Evolutionary conservation across 805 yeast genomes (phyloP).

Genomic region (Debaryomyces castellii): DNA sequence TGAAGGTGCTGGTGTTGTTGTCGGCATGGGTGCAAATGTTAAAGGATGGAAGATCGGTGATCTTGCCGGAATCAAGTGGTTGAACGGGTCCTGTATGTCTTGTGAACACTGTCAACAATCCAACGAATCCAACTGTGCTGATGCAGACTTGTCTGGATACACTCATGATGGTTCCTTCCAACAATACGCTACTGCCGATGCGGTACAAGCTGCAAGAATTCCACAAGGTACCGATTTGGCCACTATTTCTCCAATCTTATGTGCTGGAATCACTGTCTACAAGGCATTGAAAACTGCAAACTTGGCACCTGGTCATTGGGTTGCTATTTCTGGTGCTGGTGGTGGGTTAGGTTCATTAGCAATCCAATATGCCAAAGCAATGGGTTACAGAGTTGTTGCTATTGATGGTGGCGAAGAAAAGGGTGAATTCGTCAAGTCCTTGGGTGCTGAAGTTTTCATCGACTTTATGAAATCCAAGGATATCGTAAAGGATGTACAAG

Average conservation of each 20-base stretch:
- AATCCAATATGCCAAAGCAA: constrained; percentile 71
- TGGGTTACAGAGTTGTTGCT: constrained; percentile 68
- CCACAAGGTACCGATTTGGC: constrained; percentile 56
- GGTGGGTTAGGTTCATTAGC: constrained; percentile 81
- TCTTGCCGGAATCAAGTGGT: constrained; percentile 46
- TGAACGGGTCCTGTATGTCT: constrained; percentile 43
- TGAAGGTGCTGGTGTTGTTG: constrained; percentile 50
- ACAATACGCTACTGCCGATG: constrained; percentile 65
- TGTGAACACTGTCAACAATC: constrained; percentile 44
- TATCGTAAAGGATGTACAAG: constrained; percentile 42
- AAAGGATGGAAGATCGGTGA: constrained; percentile 45
- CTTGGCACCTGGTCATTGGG: constrained; percentile 67
- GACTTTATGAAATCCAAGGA: constrained; percentile 56
- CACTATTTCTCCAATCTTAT: constrained; percentile 59
- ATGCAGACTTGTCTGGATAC: constrained; percentile 72
- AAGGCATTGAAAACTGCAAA: constrained; percentile 64
- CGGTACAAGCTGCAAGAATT: constrained; percentile 60
- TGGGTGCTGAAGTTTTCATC: constrained; percentile 65
- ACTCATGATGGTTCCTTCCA: constrained; percentile 73
- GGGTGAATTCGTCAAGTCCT: constrained; percentile 50
- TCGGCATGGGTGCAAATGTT: constrained; percentile 41
- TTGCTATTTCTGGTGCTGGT: constrained; percentile 74
- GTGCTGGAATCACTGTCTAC: constrained; percentile 70
- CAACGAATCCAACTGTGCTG: constrained; percentile 55
- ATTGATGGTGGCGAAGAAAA: constrained; percentile 77